Percentiles rank a stretch among this genome's conserved stretches.
These are phyloP conservation scores for Annulohypoxylon bovei DNA, from an alignment of 495 filamentous ascomycete genomes.

Conservation along the genomic window DNA sequence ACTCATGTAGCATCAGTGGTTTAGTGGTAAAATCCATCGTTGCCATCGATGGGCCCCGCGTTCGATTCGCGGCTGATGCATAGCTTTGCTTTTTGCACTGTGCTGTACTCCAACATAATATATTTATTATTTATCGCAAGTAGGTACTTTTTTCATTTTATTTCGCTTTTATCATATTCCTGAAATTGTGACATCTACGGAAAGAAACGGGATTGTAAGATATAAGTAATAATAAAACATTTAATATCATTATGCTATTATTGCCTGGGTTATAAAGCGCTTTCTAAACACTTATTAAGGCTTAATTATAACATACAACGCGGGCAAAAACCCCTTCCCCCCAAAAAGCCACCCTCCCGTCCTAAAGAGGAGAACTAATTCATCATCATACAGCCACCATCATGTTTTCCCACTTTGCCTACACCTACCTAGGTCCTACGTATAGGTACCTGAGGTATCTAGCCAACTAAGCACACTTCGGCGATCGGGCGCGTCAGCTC, in stretches of 20 bases:
- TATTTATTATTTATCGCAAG: too few relatives aligned
- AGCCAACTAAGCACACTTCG: too few relatives aligned
- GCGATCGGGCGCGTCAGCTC: neutral
- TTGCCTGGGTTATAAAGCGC: neutral
- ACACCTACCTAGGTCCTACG: too few relatives aligned
- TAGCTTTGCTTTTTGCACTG: too few relatives aligned
- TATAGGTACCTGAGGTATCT: too few relatives aligned
- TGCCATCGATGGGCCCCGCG: slow-evolving; percentile 64
- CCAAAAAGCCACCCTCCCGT: neutral
- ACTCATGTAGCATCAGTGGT: slow-evolving; percentile 56
- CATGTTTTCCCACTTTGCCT: neutral
- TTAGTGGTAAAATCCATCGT: slow-evolving; percentile 66
- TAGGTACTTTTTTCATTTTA: too few relatives aligned
- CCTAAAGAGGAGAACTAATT: neutral
- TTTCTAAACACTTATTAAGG: neutral
- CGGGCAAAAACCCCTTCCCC: neutral
- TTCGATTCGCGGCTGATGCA: slow-evolving; percentile 62
- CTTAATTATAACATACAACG: neutral
- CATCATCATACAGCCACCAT: neutral
- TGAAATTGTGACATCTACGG: too few relatives aligned
- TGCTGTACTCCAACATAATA: too few relatives aligned
- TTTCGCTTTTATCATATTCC: too few relatives aligned
- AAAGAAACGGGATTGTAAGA: too few relatives aligned
- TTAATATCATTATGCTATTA: too few relatives aligned
- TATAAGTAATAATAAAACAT: too few relatives aligned